phyloP scores from a whole-genome alignment of 768 basidiomycete species.

The Lentinus tigrinus region DNA sequence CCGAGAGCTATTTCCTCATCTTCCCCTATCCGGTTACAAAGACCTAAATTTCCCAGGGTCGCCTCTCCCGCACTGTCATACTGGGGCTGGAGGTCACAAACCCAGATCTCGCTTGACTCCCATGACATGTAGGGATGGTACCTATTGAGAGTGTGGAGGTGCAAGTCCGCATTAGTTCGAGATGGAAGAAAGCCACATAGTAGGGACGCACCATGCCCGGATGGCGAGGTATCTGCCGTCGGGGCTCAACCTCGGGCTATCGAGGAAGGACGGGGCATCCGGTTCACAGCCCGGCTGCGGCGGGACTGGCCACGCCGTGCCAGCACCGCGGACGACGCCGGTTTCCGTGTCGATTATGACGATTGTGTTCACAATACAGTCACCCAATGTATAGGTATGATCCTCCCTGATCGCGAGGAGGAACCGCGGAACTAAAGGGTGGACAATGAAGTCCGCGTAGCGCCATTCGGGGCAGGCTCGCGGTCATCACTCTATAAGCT shows the following conservation, averaged over 20 bases:
- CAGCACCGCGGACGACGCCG: slow-evolving; percentile 43
- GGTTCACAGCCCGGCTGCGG: too few relatives aligned
- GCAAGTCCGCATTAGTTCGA: too few relatives aligned
- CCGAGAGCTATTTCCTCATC: slow-evolving; percentile 41
- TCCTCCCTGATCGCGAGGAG: slow-evolving; percentile 66
- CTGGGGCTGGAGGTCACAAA: slow-evolving; percentile 40
- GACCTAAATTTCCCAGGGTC: not conserved
- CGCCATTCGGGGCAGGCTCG: slow-evolving; percentile 31
- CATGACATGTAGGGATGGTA: slow-evolving; percentile 65
- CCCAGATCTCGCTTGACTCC: slow-evolving; percentile 55
- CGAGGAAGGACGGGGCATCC: slow-evolving; percentile 8
- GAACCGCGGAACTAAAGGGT: slow-evolving; percentile 49
- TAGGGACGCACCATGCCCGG: slow-evolving; percentile 58
- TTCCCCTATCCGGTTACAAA: slow-evolving; percentile 49
- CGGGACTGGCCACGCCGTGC: slow-evolving; percentile 64
- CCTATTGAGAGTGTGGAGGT: too few relatives aligned
- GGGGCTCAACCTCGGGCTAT: slow-evolving; percentile 53
- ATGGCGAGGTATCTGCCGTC: slow-evolving; percentile 55
- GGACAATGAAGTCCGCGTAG: slow-evolving; percentile 59
- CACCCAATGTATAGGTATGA: slow-evolving; percentile 56
- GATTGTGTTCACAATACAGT: slow-evolving; percentile 55
- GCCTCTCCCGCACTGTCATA: slow-evolving; percentile 23
- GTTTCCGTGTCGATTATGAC: slow-evolving; percentile 48
- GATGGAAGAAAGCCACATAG: not conserved
- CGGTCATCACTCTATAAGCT: too few relatives aligned